These are phyloP conservation scores for Calcarisporium arbuscula DNA, from an alignment of 2,329 filamentous ascomycete species.

Conservation along the genomic window DNA sequence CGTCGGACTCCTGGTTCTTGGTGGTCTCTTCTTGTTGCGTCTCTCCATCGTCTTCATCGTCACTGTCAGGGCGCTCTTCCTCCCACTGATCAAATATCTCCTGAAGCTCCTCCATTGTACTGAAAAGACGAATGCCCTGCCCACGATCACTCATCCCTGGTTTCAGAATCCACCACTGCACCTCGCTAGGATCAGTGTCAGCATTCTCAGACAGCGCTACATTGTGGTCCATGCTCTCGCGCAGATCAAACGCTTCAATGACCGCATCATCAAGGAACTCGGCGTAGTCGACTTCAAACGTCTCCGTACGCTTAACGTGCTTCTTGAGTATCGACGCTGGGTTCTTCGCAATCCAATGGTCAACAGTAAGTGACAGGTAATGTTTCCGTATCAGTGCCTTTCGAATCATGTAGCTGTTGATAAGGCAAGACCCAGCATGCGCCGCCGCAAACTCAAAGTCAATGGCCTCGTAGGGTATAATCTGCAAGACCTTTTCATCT, in stretches of 20 bases:
- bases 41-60: conserved; percentile 54
- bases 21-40: no score
- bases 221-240: conserved; percentile 70
- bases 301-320: conserved; percentile 71
- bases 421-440: conserved; percentile 55
- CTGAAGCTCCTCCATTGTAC: conserved; percentile 75
- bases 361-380: conserved; percentile 77
- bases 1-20: conserved; percentile 21
- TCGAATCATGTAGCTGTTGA: conserved; percentile 90
- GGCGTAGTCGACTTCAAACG: conserved; percentile 92
- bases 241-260: conserved; percentile 81
- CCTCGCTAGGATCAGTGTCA: conserved; percentile 28
- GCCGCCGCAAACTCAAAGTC: conserved; percentile 71
- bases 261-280: conserved; percentile 94
- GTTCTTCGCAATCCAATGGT: conserved; percentile 81
- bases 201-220: conserved; percentile 17
- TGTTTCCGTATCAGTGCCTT: conserved; percentile 97
- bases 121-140: conserved; percentile 87
- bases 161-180: conserved; percentile 97
- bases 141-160: conserved; percentile 96
- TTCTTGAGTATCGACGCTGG: conserved; percentile 60
- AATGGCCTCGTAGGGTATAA: conserved; percentile 78
- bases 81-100: conserved; percentile 92
- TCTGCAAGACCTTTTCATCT: conserved; percentile 59
- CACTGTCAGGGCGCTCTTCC: conserved; percentile 56